Base-by-base conservation (phyloP, 768 basidiomycete species). In the Rhodosporidiobolus odoratus region DNA sequence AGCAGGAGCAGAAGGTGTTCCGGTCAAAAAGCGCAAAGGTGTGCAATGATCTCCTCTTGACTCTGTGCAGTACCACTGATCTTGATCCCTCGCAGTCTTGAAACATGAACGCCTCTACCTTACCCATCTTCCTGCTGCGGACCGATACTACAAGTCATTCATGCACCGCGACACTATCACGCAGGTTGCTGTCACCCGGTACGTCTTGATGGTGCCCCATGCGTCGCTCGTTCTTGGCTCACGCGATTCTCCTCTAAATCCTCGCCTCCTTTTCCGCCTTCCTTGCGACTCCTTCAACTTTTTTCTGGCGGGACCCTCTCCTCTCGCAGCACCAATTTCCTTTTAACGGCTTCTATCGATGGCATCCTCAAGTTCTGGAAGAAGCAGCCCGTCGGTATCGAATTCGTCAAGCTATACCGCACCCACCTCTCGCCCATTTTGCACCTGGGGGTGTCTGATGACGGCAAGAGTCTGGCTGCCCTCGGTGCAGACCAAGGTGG, bases 331-430 rank as follows among this genome's bases (percentile, higher is more conserved):
- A 95, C 92, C 19, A 88, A 92, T 66, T 99, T 97, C 77, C 78
- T 98, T 52, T 84, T 99, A 58, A 99, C 96, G 12, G 93, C 95
- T 1, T 97, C 95, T 4, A 80, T 92, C 16, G 96, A 98, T 78
- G 96, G 96, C 3, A 89, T 93, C 80, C 80, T 98, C 72, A 99
- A 99, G 79, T 81, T 99, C n/a, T 99, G 96, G 96, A 98, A 96
- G 83, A 99, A 99, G 80, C 93, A 96, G 81, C 90, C 69, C 16
- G 65, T 83, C 10, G 95, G 94, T 7, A 92, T 99, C 77, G 96
- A 98, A 81, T 98, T 97, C 76, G 95, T 98, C 68, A 99, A 99
- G 81, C 91, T 94, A 74, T 99, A 95, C 79, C 88, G 96, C 56
- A 92, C 96, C 2, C 94, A 96, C 76, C 83, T 94, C 30, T 84